Conservation (phyloP, 176 grass and related monocot genomes). For the Guadua angustifolia region DNA sequence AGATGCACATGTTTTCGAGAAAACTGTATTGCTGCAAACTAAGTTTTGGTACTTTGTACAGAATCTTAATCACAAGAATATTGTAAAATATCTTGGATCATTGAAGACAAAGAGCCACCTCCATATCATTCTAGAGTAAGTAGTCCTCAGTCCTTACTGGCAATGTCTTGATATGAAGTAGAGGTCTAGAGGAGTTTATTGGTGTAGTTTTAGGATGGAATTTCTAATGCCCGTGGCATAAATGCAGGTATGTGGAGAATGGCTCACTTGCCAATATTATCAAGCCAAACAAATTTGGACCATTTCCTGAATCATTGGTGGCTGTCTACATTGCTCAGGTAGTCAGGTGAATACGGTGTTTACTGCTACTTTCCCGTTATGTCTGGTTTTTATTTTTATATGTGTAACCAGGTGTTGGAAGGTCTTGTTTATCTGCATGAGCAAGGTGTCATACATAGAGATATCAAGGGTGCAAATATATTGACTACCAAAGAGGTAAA, state of each 20-base stretch:
- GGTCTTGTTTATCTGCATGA: constrained; percentile 98
- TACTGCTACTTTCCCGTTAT: constrained; percentile 31
- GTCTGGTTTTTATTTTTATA: constrained; percentile 22
- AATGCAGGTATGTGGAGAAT: constrained; percentile 94
- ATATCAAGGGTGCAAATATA: constrained; percentile 99
- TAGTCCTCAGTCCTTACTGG: neutral
- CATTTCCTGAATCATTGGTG: constrained; percentile 95
- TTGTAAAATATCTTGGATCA: constrained; percentile 96
- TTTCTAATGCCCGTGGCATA: constrained; percentile 41
- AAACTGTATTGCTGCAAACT: constrained; percentile 18
- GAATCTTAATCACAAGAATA: constrained; percentile 99
- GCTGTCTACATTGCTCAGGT: constrained; percentile 98
- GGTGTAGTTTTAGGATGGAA: constrained; percentile 1
- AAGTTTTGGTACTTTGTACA: constrained; percentile 48
- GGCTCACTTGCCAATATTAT: constrained; percentile 98
- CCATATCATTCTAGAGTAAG: constrained; percentile 99
- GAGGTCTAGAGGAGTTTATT: neutral
- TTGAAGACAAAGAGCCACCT: constrained; percentile 93
- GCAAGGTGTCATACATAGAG: constrained; percentile 99
- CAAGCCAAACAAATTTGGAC: constrained; percentile 99
- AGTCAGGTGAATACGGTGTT: constrained; percentile 64
- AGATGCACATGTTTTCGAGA: constrained; percentile 8
- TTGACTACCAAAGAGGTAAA: constrained; percentile 94
- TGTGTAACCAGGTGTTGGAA: constrained; percentile 76
- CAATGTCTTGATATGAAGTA: constrained; percentile 18